Evolutionary conservation across 1,284 basidiomycete species (phyloP), one percentile per base, ranked within the genome.

Genomic region (Golubevia sp.): DNA sequence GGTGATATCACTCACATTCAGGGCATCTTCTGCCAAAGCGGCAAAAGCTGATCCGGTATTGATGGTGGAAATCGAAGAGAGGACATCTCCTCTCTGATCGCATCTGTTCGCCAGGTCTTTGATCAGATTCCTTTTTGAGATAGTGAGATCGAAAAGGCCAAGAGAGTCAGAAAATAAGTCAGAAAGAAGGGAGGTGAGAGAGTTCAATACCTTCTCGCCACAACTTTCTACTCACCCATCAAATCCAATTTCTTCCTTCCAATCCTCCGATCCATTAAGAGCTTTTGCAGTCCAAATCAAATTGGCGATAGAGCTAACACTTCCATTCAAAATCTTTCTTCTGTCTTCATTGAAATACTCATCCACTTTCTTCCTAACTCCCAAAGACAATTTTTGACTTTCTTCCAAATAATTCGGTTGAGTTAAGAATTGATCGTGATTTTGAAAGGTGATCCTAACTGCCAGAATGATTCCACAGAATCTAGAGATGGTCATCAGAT

Each of bases 301-400:
- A 21, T 72, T 67, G 24, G 67, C 70, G 0, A 72, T 61, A 2
- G 67, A 52, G 23, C 63, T 70, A 20, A 72, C 70, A 51, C 30
- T 64, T 58, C 49, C 62, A 56, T 72, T 72, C n/a, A 72, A 59
- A 24, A 50, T 56, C 8, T 38, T 30, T 3, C 59, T 49, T 30
- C 65, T 70, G 3, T 67, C 67, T n/a, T 70, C 70, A 21, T 56
- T 64, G 58, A 59, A 72, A 50, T 65, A 72, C n/a, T 2, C 52
- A 2, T 56, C 24, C 8, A 51, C 53, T 0, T 61, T 49, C 0
- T 61, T 55, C 38, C 20, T 20, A 18, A 69, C 4, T 11, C 51
- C 57, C 55, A 38, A 54, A 26, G 67, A 63, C 11, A 67, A 55
- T 18, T 62, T 63, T 5, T 53, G 58, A 20, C 13, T n/a, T n/a